Base-by-base conservation (phyloP, 2,329 filamentous ascomycete species). In the Epichloe hybrida region DNA sequence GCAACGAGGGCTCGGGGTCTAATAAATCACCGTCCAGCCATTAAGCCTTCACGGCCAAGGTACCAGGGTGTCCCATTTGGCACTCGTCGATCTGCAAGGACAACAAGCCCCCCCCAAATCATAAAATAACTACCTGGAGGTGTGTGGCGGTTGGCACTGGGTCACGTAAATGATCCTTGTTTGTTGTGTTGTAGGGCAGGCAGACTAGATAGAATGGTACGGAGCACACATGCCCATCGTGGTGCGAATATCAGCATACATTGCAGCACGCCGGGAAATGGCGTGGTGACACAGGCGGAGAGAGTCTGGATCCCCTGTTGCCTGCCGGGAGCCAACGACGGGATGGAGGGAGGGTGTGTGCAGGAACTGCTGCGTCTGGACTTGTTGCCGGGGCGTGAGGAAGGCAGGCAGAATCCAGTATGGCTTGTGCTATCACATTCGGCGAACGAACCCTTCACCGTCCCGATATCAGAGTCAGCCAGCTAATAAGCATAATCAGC, bases 31-130 rank as follows among this genome's bases (percentile, higher is more conserved):
- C 15, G 17, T 49, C 46, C 42, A 48, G 31, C 31, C 38, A 46
- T 27, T 17, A 37, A 40, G 23, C 45, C 50, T 42, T 49, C 2
- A 37, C 20, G 27, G 34, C 46, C 17, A 48, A 43, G 36, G 13
- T 36, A 46, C 36, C 40, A 36, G 36, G 41, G 38, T 23, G 43
- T 40, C 46, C 50, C 49, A 54, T 54, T 42, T 48, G 52, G 39
- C 36, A 52, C 51, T 53, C 37, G 48, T 54, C 23, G 48, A 55
- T 53, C 49, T 53, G 49, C 42, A 42, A 36, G n/a, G 49, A 45
- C 37, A 40, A 35, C 8, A 43, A 12, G 12, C 46, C 36, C 34
- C 40, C 39, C 41, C 23, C 21, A 23, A 23, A 23, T 23, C 23
- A 23, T 6, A 6, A 6, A 23, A 6, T 23, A 23, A 23, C 23